Conservation (phyloP, 768 basidiomycete species). For the Mycena rebaudengoi region DNA sequence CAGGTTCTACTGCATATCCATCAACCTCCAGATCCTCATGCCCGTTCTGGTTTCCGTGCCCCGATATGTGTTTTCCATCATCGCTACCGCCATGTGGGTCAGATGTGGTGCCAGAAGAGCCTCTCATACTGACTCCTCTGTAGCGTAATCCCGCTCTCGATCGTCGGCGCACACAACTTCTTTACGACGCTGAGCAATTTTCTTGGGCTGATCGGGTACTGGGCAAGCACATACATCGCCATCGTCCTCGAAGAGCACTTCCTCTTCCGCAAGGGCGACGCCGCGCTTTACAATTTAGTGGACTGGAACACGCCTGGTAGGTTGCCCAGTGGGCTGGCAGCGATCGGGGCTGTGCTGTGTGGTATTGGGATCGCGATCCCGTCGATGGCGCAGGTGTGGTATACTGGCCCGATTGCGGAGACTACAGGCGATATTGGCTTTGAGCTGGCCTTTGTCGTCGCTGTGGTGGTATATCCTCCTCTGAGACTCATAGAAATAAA, state of each 20-base stretch:
- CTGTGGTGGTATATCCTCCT: conserved; percentile 63
- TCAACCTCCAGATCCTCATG: conserved; percentile 76
- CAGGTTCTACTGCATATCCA: conserved; percentile 76
- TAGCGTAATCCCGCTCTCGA: conserved; percentile 77
- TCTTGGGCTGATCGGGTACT: conserved; percentile 77
- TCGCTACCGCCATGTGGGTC: conserved; percentile 75
- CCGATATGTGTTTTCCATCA: conserved; percentile 78
- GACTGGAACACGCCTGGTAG: conserved; percentile 64
- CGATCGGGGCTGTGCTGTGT: conserved; percentile 59
- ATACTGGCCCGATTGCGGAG: conserved; percentile 74
- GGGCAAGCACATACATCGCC: conserved; percentile 67
- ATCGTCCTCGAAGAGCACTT: conserved; percentile 77
- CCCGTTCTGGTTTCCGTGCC: conserved; percentile 69
- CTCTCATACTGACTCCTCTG: neutral
- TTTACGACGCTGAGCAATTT: conserved; percentile 78
- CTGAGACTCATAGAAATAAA: conserved; percentile 61
- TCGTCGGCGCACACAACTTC: conserved; percentile 79
- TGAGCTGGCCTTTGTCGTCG: conserved; percentile 69
- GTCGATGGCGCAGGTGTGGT: conserved; percentile 82
- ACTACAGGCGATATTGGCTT: conserved; percentile 85
- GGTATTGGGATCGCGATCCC: conserved; percentile 70
- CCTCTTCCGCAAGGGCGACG: conserved; percentile 65
- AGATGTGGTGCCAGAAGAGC: too few species aligned
- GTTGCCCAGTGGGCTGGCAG: conserved; percentile 76
- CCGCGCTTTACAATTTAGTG: conserved; percentile 58